These are phyloP conservation scores for Trichopus zeylanicus DNA, from an alignment of 116 monocot species.

Conservation along the genomic window DNA sequence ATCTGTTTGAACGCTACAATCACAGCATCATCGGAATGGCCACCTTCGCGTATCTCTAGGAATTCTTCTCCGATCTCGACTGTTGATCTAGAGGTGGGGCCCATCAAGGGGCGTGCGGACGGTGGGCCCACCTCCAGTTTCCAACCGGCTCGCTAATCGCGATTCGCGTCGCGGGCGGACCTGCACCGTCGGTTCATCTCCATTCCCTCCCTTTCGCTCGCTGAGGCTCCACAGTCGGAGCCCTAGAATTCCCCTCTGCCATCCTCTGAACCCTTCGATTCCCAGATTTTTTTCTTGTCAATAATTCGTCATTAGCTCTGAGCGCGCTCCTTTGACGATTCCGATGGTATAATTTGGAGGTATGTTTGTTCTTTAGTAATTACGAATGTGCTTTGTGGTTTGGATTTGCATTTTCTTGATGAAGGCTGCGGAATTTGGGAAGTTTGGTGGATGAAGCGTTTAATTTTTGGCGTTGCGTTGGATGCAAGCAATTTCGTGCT, in stretches of 20 bases:
- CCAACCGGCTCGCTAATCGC: not conserved
- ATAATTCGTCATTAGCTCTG: not conserved
- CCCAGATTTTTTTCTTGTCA: not conserved
- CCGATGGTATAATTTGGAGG: not conserved
- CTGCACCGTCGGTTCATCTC: constrained; percentile 8
- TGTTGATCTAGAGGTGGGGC: not conserved
- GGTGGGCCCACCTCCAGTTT: not conserved
- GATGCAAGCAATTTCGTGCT: too few relatives aligned
- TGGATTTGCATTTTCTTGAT: too few relatives aligned
- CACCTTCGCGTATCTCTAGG: too few relatives aligned
- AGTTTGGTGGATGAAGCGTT: too few relatives aligned
- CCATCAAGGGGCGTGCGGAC: too few relatives aligned
- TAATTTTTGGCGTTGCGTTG: too few relatives aligned
- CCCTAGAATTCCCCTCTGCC: too few relatives aligned
- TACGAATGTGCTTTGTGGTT: not conserved
- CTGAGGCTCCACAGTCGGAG: not conserved
- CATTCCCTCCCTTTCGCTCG: too few relatives aligned
- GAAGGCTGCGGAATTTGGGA: too few relatives aligned
- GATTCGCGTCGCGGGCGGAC: not conserved
- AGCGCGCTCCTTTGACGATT: not conserved
- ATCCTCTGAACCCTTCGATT: too few relatives aligned
- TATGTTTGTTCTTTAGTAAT: not conserved
- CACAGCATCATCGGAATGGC: too few relatives aligned
- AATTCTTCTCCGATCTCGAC: not conserved
- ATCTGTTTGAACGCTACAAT: too few relatives aligned